These are phyloP conservation scores for Metschnikowia borealis DNA, from an alignment of 805 yeast species.

Conservation along the genomic window DNA sequence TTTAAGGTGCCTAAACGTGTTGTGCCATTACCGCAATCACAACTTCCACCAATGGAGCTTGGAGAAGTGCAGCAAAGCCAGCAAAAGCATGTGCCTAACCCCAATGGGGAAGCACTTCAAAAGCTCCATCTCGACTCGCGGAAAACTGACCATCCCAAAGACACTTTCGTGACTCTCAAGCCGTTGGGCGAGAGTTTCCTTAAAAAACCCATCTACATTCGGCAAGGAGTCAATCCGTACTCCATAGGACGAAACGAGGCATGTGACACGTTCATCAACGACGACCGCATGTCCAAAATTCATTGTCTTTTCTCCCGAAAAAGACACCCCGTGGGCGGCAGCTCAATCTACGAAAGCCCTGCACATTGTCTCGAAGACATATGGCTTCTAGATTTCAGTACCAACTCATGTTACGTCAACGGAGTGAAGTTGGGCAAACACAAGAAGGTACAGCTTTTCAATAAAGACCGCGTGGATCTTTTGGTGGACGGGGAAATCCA, in stretches of 20 bases:
- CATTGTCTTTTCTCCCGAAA: slow-evolving; percentile 71
- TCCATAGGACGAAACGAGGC: slow-evolving; percentile 70
- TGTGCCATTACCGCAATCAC: slow-evolving; percentile 41
- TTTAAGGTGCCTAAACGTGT: slow-evolving; percentile 43
- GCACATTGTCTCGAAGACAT: slow-evolving; percentile 70
- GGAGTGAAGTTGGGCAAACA: slow-evolving; percentile 56
- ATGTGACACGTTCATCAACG: slow-evolving; percentile 59
- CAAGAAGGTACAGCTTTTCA: slow-evolving; percentile 53
- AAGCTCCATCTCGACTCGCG: too few species aligned
- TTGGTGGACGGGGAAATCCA: slow-evolving; percentile 56
- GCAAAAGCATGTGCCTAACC: background rate
- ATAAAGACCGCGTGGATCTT: slow-evolving; percentile 64
- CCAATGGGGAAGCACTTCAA: too few species aligned
- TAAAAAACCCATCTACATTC: slow-evolving; percentile 50
- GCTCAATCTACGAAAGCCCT: slow-evolving; percentile 59
- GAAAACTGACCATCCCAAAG: slow-evolving; percentile 38
- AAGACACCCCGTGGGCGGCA: slow-evolving; percentile 53
- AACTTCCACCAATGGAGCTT: slow-evolving; percentile 9
- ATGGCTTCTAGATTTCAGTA: slow-evolving; percentile 76
- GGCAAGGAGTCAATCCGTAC: slow-evolving; percentile 63
- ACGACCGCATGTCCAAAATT: slow-evolving; percentile 74
- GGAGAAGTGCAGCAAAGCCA: background rate
- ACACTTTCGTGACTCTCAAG: slow-evolving; percentile 58
- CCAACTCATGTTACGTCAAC: slow-evolving; percentile 76
- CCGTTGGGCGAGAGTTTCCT: slow-evolving; percentile 47